phyloP scores from a whole-genome alignment of 2,329 filamentous ascomycete species.

The Exophiala spinifera region DNA sequence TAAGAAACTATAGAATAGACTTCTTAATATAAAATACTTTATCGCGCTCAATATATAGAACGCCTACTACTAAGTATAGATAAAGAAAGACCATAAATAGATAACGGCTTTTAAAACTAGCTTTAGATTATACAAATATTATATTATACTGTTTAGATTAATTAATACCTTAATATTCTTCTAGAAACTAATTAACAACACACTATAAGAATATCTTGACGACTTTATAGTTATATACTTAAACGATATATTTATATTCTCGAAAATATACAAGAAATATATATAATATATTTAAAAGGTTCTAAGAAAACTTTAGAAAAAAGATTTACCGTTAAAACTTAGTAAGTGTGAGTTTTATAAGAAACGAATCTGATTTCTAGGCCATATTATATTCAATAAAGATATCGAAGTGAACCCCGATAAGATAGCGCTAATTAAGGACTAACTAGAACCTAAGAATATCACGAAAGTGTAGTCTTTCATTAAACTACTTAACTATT shows the following conservation, averaged over 20 bases:
- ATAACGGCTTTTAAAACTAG: slow-evolving; percentile 22
- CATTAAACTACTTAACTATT: slow-evolving; percentile 30
- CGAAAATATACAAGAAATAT: slow-evolving; percentile 29
- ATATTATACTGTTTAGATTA: not conserved
- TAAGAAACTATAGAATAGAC: not conserved
- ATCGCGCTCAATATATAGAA: not conserved
- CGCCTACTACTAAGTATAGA: slow-evolving; percentile 14
- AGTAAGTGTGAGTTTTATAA: slow-evolving; percentile 35
- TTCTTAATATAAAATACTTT: not conserved
- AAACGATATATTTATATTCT: slow-evolving; percentile 32
- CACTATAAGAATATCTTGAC: slow-evolving; percentile 9
- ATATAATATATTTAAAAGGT: slow-evolving; percentile 12
- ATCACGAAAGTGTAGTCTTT: slow-evolving; percentile 4
- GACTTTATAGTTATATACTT: slow-evolving; percentile 22
- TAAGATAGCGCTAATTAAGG: slow-evolving; percentile 29
- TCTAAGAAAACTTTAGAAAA: too few species aligned
- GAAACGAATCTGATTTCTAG: slow-evolving; percentile 32
- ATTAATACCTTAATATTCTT: not conserved
- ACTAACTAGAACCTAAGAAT: slow-evolving; percentile 26
- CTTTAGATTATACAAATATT: slow-evolving; percentile 12
- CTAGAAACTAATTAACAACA: slow-evolving; percentile 13
- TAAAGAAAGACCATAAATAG: slow-evolving; percentile 24
- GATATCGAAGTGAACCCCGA: slow-evolving; percentile 30
- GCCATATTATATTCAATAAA: slow-evolving; percentile 31
- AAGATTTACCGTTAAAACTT: slow-evolving; percentile 11